Percentiles rank a stretch among this genome's conserved stretches.
Conservation (phyloP, 495 filamentous ascomycete species). For the Polyplosphaeria fusca region DNA sequence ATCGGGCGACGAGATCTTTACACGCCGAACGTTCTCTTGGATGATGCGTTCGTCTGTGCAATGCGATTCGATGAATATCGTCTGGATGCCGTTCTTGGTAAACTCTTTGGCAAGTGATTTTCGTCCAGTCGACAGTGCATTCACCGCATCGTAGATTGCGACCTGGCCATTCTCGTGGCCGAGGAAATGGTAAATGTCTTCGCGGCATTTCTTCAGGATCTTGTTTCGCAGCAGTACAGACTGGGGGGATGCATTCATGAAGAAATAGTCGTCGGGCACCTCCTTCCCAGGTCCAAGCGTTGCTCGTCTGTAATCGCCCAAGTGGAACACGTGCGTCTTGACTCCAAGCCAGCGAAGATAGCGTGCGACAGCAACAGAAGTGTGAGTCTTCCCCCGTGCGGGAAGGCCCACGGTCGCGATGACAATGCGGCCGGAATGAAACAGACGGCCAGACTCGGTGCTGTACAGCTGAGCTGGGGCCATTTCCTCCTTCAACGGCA, state of each 20-base stretch:
- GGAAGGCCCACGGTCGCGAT: conserved; percentile 96
- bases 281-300: conserved; percentile 81
- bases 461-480: conserved; percentile 97
- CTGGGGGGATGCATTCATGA: conserved; percentile 83
- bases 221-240: conserved; percentile 90
- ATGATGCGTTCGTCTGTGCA: conserved; percentile 92
- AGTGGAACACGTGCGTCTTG: conserved; percentile 94
- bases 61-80: conserved; percentile 92
- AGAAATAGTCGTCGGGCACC: conserved; percentile 97
- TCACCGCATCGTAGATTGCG: conserved; percentile 99
- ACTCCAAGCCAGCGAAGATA: conserved; percentile 98
- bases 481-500: conserved; percentile 76
- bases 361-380: conserved; percentile 88
- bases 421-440: conserved; percentile 94
- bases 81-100: conserved; percentile 90
- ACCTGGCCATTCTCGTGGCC: conserved; percentile 98
- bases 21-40: conserved; percentile 91
- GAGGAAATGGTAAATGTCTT: conserved; percentile 94
- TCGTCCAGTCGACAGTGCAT: conserved; percentile 79
- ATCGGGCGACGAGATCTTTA: conserved; percentile 99
- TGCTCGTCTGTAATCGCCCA: conserved; percentile 93
- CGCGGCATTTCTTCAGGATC: conserved; percentile 94
- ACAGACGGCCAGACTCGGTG: conserved; percentile 93
- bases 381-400: conserved; percentile 97
- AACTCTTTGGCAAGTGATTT: conserved; percentile 91